Base-by-base conservation (phyloP, 1,284 basidiomycete species). In the Boletus nobilissimus region DNA sequence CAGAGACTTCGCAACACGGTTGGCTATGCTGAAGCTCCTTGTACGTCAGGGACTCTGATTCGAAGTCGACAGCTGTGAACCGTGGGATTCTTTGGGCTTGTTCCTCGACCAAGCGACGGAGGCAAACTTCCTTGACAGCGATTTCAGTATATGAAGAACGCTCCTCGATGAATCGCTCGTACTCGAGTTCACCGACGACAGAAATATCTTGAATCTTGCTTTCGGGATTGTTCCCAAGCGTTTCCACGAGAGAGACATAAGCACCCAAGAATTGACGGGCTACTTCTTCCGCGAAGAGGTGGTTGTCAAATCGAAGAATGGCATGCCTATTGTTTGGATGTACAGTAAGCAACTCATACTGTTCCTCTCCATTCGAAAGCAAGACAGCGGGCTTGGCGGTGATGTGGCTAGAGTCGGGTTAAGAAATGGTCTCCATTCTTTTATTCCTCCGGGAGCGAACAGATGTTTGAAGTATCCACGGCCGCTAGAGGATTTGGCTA, bases 381-480 rank as follows among this genome's bases (percentile, higher is more conserved):
- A 79, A 74, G 39, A 81, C 54, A 10, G 57, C 71, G 32, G 82
- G 80, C 51, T 81, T 83, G 40, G 76, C 19, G 22, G 72, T 60
- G 19, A 85, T 79, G 63, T 81, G n/a, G 51, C 77, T 81, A 54
- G 24, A 72, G 40, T 78, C 76, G 34, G 83, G 73, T 24, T 81
- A 82, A 43, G 80, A 79, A 34, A 85, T 80, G 14, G 79, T 82
- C 10, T 85, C 76, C 79, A 80, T 76, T 62, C n/a, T n/a, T 81
- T 84, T 77, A 83, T 79, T 57, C 84, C 83, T 36, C 83, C 82
- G 2, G 80, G 80, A 62, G 84, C 83, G 77, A 84, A 84, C 34
- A 84, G 68, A 71, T 84, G 83, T 67, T 84, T 84, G 77, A 85
- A 84, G 80, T 83, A 85, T 75, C 84, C 83, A 34, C 83, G 83